Evolutionary conservation across 2,329 filamentous ascomycete species (phyloP), one percentile per base, ranked within the genome.

Genomic region (Ascochyta rabiei): DNA sequence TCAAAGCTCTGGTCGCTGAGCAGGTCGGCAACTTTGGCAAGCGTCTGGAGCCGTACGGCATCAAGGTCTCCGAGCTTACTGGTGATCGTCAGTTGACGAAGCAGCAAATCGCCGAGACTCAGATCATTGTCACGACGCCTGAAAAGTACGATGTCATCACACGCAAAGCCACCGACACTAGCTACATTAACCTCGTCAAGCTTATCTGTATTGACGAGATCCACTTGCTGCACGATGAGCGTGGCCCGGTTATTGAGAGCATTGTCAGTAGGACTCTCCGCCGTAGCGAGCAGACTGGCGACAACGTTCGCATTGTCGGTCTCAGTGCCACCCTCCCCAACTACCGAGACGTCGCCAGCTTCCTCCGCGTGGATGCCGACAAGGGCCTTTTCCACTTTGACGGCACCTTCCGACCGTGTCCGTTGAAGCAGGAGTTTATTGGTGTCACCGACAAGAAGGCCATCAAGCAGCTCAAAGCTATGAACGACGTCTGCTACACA

Each of bases 111-210:
- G 87, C 93, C 1, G 95, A 99, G 69, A 99, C 95, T 0, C 93
- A 99, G 74, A 88, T 99, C 65, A 99, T 99, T 66, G 93, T 99
- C 55, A 99, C 95, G 0, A 99, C 95, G 0, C 95, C 95, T 18
- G 95, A 99, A 77, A 99, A 99, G 79, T 99, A 92, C 90, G 95
- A 99, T 76, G 93, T 99, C 64, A 97, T 99, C 66, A 99, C 96
- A 6, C 87, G 96, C 77, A 99, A 99, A 77, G 93, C 93, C 6
- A 97, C 93, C 1, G 96, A 99, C 73, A 86, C 95, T 49, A 96
- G 92, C 67, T 99, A 99, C 76, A 99, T 93, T 15, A 96, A 96
- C 67, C 85, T 99, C n/a, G 95, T 99, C 23, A 89, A 93, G 34
- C 83, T 99, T 10, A 89, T 99, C 53, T 93, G 97, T 72, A 98